Conservation (phyloP, 1,284 basidiomycete genomes). For the Ceratobasidium sp. region DNA sequence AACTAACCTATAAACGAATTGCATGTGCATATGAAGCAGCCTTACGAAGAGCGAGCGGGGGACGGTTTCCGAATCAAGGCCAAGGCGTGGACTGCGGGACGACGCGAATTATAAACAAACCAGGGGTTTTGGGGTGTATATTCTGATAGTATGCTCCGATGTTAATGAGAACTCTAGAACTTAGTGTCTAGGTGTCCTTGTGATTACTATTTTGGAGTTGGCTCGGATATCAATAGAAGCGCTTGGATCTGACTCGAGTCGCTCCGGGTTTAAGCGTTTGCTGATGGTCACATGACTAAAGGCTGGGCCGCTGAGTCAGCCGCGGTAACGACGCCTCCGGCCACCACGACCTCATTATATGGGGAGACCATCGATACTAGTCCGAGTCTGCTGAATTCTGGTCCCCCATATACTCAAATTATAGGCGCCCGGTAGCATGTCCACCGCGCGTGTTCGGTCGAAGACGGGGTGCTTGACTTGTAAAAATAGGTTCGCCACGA, state of each 20-base stretch:
- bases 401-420: neutral
- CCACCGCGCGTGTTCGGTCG: constrained; percentile 26
- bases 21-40: too few species aligned
- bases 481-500: constrained; percentile 34
- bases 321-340: constrained; percentile 25
- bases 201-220: neutral
- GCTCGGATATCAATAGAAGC: constrained; percentile 1
- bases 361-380: neutral
- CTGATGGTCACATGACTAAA: neutral
- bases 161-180: too few species aligned
- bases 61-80: too few species aligned
- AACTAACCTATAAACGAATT: too few species aligned
- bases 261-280: neutral
- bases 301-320: neutral
- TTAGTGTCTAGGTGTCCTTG: too few species aligned
- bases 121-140: too few species aligned
- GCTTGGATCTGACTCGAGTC: neutral
- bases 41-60: too few species aligned
- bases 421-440: neutral
- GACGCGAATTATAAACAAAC: too few species aligned
- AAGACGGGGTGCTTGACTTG: constrained; percentile 44
- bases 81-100: too few species aligned
- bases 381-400: neutral
- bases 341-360: neutral
- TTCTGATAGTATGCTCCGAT: too few species aligned